Conservation (phyloP, 148 eudicot species). For the Persicaria maculosa region DNA sequence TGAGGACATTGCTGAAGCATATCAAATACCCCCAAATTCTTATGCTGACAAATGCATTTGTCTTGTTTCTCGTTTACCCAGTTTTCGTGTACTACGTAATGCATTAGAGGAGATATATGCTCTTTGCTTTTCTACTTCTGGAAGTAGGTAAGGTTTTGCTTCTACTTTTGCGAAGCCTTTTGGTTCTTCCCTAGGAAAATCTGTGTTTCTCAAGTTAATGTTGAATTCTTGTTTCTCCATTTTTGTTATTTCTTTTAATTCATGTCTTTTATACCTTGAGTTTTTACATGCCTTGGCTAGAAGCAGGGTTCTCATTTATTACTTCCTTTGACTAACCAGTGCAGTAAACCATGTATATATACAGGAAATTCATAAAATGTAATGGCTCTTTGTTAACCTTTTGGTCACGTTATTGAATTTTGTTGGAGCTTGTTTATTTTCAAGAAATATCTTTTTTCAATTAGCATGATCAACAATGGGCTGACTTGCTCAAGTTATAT, state of each 20-base stretch:
- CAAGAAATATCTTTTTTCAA: not conserved
- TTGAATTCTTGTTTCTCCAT: not conserved
- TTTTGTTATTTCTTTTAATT: not conserved
- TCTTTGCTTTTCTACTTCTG: conserved; percentile 72
- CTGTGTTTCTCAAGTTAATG: not conserved
- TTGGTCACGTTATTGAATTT: not conserved
- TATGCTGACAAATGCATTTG: conserved; percentile 98
- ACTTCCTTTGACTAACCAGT: not conserved
- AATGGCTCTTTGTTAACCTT: conserved; percentile 1
- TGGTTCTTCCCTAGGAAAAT: not conserved
- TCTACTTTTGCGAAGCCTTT: conserved; percentile 4
- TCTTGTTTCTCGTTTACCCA: conserved; percentile 83
- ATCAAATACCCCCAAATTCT: conserved; percentile 64
- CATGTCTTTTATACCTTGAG: not conserved
- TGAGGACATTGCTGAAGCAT: conserved; percentile 84
- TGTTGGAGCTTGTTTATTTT: not conserved
- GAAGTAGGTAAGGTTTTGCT: conserved; percentile 62
- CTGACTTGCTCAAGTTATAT: conserved; percentile 13
- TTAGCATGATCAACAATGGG: conserved; percentile 10
- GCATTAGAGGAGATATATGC: conserved; percentile 79
- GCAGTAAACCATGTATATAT: not conserved
- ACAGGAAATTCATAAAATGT: not conserved
- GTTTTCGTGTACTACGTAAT: conserved; percentile 64
- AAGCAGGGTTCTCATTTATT: not conserved
- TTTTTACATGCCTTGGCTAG: not conserved